Evolutionary conservation across 208 protist genomes (phyloP), one percentile per base, ranked within the genome.

Genomic region (Leishmania gerbilli): DNA sequence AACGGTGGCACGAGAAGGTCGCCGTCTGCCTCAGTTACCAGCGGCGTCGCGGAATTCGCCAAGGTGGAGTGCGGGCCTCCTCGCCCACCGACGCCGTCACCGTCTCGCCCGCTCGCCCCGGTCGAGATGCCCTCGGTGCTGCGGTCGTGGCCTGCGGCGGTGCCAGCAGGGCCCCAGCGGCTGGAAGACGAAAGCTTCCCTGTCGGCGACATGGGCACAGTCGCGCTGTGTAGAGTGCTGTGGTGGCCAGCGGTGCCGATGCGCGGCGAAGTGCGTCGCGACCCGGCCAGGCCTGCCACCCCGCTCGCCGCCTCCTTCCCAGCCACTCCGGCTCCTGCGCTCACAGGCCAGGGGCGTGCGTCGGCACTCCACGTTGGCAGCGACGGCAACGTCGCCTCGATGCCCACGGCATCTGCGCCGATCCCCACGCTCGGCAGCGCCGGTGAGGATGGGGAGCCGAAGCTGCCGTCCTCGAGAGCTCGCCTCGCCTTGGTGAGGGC

Each of bases 1-100:
- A 86, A 40, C 62, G 82, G 78, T 64, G 76, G 78, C 64, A 82
- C 64, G 4, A 86, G 82, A 31, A 86, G 31, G 37, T 86, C 82
- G 24, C 72, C 74, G 31, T 86, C 82, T 31, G 78, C 82, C 78
- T 82, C 82, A 2, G 82, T 86, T 56, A 79, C 76, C 55, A 79
- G 78, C 62, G 82, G 71, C 4, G 78, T 45, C 42, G 65, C 42
- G 15, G 74, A 53, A 49, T 86, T 74, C 34, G 21, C 53, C 1
- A 51, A 77, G 2, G 24, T 4, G 11, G 55, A 34, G 37, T 74
- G 8, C 45, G 27, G 7, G 15, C 69, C 69, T 31, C 65, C 34
- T 69, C 21, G 6, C 3, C 27, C n/a, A 37, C 75, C n/a, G 69
- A 71, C 1, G 53, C 31, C 53, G 31, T 62, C 34, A 24, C 72